phyloP scores from a whole-genome alignment of 768 basidiomycete species.

The Lactifluus rugatus region DNA sequence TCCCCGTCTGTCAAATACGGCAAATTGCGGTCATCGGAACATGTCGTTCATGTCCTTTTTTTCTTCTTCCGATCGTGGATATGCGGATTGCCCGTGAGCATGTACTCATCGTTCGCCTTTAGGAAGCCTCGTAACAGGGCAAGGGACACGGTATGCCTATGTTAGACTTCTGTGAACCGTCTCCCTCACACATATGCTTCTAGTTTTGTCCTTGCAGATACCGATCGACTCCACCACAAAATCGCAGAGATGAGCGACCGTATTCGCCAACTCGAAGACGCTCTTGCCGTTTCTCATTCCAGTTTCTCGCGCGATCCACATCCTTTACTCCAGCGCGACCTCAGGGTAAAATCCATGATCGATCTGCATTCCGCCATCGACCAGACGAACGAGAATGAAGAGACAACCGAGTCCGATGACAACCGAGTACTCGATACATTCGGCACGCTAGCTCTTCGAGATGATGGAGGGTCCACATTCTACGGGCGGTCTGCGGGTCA shows the following conservation, averaged over 20 bases:
- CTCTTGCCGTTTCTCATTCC: conserved; percentile 46
- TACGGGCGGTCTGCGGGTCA: conserved; percentile 64
- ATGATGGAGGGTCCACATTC: conserved; percentile 62
- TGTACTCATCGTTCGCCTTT: not conserved
- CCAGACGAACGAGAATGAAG: conserved; percentile 27
- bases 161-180: not conserved
- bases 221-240: conserved; percentile 58
- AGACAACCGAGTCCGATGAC: conserved; percentile 24
- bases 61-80: not conserved
- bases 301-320: conserved; percentile 39
- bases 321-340: conserved; percentile 49
- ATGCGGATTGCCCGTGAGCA: not conserved
- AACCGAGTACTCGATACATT: conserved; percentile 57
- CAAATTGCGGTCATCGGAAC: not conserved
- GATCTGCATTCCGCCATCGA: conserved; percentile 53
- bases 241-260: conserved; percentile 61
- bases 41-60: not conserved
- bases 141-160: conserved; percentile 56
- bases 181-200: not conserved
- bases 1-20: no score
- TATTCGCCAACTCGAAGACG: conserved; percentile 63
- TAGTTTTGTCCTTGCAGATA: conserved; percentile 65
- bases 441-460: conserved; percentile 57
- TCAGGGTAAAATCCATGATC: conserved; percentile 59
- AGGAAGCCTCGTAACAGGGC: conserved; percentile 63